Percentiles rank a stretch among this genome's conserved stretches.
Conservation (phyloP, 345 rosid species). For the Raphanus raphanistrum region DNA sequence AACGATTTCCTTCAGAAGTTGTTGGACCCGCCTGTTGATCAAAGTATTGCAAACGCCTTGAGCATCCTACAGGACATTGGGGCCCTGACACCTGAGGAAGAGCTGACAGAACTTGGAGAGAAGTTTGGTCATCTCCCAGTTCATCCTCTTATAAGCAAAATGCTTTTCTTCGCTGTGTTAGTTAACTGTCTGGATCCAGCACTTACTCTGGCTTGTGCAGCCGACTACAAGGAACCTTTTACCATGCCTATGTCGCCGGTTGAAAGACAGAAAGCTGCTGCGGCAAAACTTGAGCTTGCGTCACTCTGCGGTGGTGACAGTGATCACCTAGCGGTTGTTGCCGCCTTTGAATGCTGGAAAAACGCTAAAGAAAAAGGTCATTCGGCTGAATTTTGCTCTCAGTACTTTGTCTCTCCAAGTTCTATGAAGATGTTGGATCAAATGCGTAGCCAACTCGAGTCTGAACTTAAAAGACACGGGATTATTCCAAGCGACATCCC, state of each 20-base stretch:
- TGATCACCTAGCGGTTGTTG: conserved; percentile 88
- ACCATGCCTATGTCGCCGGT: conserved; percentile 71
- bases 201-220: conserved; percentile 90
- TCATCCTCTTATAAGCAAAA: conserved; percentile 87
- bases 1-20: conserved; percentile 70
- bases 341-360: conserved; percentile 92
- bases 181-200: conserved; percentile 97
- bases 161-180: conserved; percentile 88
- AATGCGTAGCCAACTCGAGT: conserved; percentile 81
- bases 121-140: conserved; percentile 81
- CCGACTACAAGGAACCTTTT: conserved; percentile 84
- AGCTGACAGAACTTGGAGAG: conserved; percentile 85
- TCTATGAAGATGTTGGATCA: conserved; percentile 76
- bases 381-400: conserved; percentile 64
- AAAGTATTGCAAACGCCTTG: conserved; percentile 69
- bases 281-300: conserved; percentile 77
- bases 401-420: conserved; percentile 67
- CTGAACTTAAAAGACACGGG: conserved; percentile 64
- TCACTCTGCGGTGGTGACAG: conserved; percentile 79
- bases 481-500: conserved; percentile 61
- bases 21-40: conserved; percentile 86
- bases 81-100: conserved; percentile 75
- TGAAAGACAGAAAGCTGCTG: conserved; percentile 73
- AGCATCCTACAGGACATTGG: conserved; percentile 79
- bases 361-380: conserved; percentile 66